A percentile compares a stretch with the other conserved stretches of the same genome.
Evolutionary conservation across 2,329 filamentous ascomycete genomes (phyloP).

Genomic region (Sarocladiaceae sp.): DNA sequence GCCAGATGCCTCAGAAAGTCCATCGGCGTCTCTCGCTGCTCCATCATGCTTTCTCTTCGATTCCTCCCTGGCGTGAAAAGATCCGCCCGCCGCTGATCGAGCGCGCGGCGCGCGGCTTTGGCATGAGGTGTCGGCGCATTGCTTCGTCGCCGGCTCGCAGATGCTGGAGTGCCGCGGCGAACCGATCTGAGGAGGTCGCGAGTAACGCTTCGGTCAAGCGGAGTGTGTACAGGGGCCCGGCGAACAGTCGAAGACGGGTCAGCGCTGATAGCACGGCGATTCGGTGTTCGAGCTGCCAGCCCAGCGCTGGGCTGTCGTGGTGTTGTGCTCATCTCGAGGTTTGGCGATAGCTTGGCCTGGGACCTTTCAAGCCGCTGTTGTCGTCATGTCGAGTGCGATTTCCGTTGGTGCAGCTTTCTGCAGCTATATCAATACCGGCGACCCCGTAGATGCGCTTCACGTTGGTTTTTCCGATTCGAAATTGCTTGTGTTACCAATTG

Average conservation of each 20-base stretch:
- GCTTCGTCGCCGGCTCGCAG: conserved; percentile 29
- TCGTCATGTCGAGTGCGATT: no score
- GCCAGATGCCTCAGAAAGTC: conserved; percentile 51
- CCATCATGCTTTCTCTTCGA: conserved; percentile 52
- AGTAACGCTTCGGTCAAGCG: conserved; percentile 31
- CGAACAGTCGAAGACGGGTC: conserved; percentile 34
- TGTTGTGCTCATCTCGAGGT: conserved; percentile 3
- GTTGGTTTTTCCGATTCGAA: no score
- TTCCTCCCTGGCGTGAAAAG: conserved; percentile 57
- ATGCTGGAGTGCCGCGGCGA: conserved; percentile 39
- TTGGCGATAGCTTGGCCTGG: neutral
- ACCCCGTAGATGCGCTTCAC: no score
- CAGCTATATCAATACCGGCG: no score
- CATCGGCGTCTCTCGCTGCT: conserved; percentile 52
- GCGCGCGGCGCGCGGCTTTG: conserved; percentile 53
- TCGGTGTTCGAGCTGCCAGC: conserved; percentile 19
- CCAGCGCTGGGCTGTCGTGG: conserved; percentile 9
- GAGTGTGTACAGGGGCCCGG: conserved; percentile 37
- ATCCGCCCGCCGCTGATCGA: conserved; percentile 55
- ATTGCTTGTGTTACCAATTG: no score
- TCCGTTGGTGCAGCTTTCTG: no score
- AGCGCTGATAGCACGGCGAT: conserved; percentile 21
- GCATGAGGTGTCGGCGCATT: conserved; percentile 56
- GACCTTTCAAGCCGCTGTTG: neutral
- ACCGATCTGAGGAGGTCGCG: conserved; percentile 34